A percentile compares a stretch with the other conserved stretches of the same genome.
phyloP scores from a whole-genome alignment of 2,329 filamentous ascomycete genomes.

The Ophiostoma montium region DNA sequence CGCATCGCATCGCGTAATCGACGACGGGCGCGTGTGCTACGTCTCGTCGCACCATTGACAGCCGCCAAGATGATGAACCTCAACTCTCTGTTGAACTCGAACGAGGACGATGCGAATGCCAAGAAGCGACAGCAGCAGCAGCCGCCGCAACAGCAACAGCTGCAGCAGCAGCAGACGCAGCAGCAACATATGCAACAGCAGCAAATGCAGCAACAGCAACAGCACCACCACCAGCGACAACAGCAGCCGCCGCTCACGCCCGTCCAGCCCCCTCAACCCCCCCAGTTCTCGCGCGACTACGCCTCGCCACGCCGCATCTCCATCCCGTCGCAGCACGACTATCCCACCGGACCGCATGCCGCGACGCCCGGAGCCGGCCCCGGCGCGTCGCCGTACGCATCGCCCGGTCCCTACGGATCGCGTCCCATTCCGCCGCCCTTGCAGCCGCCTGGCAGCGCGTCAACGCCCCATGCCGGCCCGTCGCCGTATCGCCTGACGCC shows the following conservation, averaged over 20 bases:
- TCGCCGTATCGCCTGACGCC: conserved; percentile 38
- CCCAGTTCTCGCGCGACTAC: conserved; percentile 38
- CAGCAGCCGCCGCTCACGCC: conserved; percentile 20
- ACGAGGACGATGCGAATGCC: conserved; percentile 25
- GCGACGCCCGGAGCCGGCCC: conserved; percentile 17
- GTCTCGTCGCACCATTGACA: background rate
- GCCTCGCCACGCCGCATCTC: conserved; percentile 32
- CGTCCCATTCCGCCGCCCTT: conserved; percentile 31
- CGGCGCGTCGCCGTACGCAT: conserved; percentile 23
- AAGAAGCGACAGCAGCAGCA: conserved; percentile 17
- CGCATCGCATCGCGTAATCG: background rate
- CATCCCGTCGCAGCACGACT: conserved; percentile 25
- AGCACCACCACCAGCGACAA: conserved; percentile 11
- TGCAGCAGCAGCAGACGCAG: conserved; percentile 12
- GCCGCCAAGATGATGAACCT: conserved; percentile 33
- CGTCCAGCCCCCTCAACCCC: conserved; percentile 24
- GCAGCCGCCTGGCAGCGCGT: conserved; percentile 32
- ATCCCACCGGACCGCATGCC: conserved; percentile 16
- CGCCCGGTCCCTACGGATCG: conserved; percentile 26
- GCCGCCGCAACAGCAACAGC: conserved; percentile 19
- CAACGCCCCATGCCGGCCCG: conserved; percentile 24
- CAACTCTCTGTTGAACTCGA: conserved; percentile 38
- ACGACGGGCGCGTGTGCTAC: background rate
- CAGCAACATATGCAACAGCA: conserved; percentile 16
- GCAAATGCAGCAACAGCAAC: conserved; percentile 20